Conservation (phyloP, 257 asterid species). For the Phtheirospermum japonicum region DNA sequence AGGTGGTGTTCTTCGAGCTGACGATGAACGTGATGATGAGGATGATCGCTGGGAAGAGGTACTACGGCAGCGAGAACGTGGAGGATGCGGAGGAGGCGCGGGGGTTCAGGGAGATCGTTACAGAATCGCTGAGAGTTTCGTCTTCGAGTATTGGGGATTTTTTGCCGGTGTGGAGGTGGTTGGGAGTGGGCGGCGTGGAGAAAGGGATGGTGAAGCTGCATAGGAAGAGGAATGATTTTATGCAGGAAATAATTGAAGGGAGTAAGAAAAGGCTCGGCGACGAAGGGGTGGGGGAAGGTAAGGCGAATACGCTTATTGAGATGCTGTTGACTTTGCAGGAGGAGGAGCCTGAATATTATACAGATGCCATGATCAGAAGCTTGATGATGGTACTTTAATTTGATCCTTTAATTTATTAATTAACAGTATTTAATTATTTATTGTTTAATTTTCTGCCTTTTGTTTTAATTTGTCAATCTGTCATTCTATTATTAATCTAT, state of each 20-base stretch:
- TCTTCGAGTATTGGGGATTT: slow-evolving; percentile 37
- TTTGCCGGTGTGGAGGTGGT: slow-evolving; percentile 43
- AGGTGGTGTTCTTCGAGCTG: slow-evolving; percentile 36
- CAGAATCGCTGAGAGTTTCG: slow-evolving; percentile 32
- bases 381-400: slow-evolving; percentile 37
- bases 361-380: slow-evolving; percentile 42
- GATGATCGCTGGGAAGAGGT: slow-evolving; percentile 57
- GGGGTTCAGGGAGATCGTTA: slow-evolving; percentile 42
- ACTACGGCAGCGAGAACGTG: slow-evolving; percentile 38
- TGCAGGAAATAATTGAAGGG: slow-evolving; percentile 50
- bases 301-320: slow-evolving; percentile 43
- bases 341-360: slow-evolving; percentile 50
- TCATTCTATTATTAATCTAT: no score
- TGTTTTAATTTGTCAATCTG: no score
- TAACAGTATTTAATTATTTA: background rate
- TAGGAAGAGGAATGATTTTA: slow-evolving; percentile 38
- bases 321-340: slow-evolving; percentile 44
- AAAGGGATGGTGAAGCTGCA: slow-evolving; percentile 36
- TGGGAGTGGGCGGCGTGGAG: slow-evolving; percentile 52
- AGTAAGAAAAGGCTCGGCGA: slow-evolving; percentile 31
- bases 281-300: slow-evolving; percentile 23
- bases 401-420: background rate
- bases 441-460: no score
- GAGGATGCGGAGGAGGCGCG: slow-evolving; percentile 43
- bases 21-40: slow-evolving; percentile 48